phyloP scores from a whole-genome alignment of 768 basidiomycete genomes.

The Crassisporium funariophilum region DNA sequence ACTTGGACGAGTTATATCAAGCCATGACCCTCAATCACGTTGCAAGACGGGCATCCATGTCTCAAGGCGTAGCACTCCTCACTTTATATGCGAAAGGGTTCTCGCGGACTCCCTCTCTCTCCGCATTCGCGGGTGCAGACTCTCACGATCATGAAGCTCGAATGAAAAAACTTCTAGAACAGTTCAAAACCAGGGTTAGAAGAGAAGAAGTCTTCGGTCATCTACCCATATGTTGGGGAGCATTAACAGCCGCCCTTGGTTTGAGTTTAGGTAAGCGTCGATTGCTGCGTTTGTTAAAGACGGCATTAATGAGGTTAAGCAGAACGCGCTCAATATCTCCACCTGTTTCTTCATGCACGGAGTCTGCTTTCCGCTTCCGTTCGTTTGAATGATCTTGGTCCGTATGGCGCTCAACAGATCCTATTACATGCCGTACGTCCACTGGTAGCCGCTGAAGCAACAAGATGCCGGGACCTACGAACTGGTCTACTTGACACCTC shows the following conservation, averaged over 20 bases:
- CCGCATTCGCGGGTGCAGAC: constrained; percentile 21
- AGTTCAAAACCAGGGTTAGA: constrained; percentile 69
- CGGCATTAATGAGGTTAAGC: constrained; percentile 5
- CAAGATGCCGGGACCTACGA: constrained; percentile 47
- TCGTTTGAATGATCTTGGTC: constrained; percentile 88
- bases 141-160: constrained; percentile 25
- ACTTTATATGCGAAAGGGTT: constrained; percentile 87
- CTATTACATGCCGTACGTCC: constrained; percentile 73
- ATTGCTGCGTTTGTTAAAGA: constrained; percentile 3
- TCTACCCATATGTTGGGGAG: constrained; percentile 89
- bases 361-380: constrained; percentile 90
- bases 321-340: constrained; percentile 86
- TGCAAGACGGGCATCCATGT: constrained; percentile 79
- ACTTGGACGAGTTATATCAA: constrained; percentile 80
- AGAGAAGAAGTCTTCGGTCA: constrained; percentile 74
- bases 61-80: constrained; percentile 92
- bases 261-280: constrained; percentile 61
- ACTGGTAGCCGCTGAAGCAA: constrained; percentile 59
- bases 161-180: constrained; percentile 53
- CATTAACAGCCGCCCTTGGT: constrained; percentile 76
- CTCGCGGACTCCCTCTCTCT: constrained; percentile 49
- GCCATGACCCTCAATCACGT: constrained; percentile 89
- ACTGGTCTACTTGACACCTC: constrained; percentile 41
- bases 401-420: constrained; percentile 89
- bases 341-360: constrained; percentile 91